These are phyloP conservation scores for Hypoxylon trugodes DNA, from an alignment of 495 filamentous ascomycete species.

Conservation along the genomic window DNA sequence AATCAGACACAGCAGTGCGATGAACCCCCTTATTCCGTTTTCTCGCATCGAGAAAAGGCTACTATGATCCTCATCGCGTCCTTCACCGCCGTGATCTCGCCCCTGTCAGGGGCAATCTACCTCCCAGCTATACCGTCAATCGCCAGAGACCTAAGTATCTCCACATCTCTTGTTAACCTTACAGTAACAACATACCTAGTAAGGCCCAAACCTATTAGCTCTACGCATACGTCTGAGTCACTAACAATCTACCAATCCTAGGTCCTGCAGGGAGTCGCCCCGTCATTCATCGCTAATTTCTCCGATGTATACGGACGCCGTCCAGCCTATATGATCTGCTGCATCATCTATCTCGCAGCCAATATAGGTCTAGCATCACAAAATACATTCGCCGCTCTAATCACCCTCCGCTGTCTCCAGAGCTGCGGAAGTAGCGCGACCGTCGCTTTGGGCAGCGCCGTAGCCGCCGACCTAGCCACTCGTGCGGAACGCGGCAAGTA, in stretches of 20 bases:
- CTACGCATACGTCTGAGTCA: too few species aligned
- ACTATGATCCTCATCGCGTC: conserved; percentile 23
- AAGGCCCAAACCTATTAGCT: neutral
- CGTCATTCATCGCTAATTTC: conserved; percentile 58
- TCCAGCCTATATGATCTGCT: conserved; percentile 58
- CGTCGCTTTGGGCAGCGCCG: conserved; percentile 55
- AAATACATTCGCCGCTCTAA: conserved; percentile 54
- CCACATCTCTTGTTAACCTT: conserved; percentile 58
- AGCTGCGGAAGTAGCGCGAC: conserved; percentile 55
- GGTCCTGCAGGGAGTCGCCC: conserved; percentile 50
- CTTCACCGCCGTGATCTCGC: conserved; percentile 65
- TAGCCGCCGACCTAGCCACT: conserved; percentile 58
- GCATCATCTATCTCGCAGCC: conserved; percentile 57
- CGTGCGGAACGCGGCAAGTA: conserved; percentile 59
- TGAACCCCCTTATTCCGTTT: conserved; percentile 24
- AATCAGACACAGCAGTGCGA: neutral
- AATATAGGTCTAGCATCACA: conserved; percentile 62
- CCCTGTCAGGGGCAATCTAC: conserved; percentile 67
- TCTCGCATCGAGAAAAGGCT: conserved; percentile 21
- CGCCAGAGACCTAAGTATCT: conserved; percentile 55
- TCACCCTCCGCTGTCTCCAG: conserved; percentile 62
- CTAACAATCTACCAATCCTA: neutral
- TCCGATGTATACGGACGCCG: conserved; percentile 59
- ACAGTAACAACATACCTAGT: conserved; percentile 59
- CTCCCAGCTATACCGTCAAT: conserved; percentile 64